Evolutionary conservation across 805 yeast species (phyloP).

Genomic region (Cyberlindnera petersonii): DNA sequence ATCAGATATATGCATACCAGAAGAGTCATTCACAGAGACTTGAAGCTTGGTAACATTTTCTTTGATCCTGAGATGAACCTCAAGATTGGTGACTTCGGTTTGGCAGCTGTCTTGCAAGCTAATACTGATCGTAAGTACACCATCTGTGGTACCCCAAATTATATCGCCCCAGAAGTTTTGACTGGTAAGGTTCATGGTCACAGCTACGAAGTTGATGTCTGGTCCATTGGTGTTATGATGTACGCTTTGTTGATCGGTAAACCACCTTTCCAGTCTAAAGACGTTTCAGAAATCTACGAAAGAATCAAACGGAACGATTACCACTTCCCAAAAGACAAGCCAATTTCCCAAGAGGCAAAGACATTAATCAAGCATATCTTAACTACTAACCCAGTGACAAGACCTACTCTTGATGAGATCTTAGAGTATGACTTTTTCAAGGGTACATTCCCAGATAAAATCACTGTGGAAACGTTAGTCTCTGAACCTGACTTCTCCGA

Average conservation of each 20-base stretch:
- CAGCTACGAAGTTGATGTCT: slow-evolving; percentile 89
- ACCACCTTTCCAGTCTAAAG: slow-evolving; percentile 97
- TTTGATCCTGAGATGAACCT: slow-evolving; percentile 91
- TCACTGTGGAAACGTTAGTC: slow-evolving; percentile 59
- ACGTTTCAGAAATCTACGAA: slow-evolving; percentile 87
- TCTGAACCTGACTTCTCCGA: slow-evolving; percentile 57
- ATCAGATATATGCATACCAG: slow-evolving; percentile 87
- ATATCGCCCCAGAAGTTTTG: slow-evolving; percentile 96
- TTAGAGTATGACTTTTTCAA: slow-evolving; percentile 83
- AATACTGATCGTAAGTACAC: slow-evolving; percentile 78
- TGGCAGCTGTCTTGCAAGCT: slow-evolving; percentile 87
- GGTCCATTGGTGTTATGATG: slow-evolving; percentile 98
- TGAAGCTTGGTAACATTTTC: slow-evolving; percentile 93
- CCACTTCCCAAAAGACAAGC: slow-evolving; percentile 66
- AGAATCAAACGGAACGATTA: slow-evolving; percentile 83
- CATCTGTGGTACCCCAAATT: slow-evolving; percentile 98
- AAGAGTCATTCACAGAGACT: slow-evolving; percentile 91
- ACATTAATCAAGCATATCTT: slow-evolving; percentile 68
- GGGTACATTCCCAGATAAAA: slow-evolving; percentile 73
- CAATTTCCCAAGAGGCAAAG: slow-evolving; percentile 67
- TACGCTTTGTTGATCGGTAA: slow-evolving; percentile 89
- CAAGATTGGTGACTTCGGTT: slow-evolving; percentile 96
- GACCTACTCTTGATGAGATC: slow-evolving; percentile 80
- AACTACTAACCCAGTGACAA: slow-evolving; percentile 68
- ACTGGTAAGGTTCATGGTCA: slow-evolving; percentile 87